Evolutionary conservation across 2,329 filamentous ascomycete genomes (phyloP).

Genomic region (Ascochyta pisi): DNA sequence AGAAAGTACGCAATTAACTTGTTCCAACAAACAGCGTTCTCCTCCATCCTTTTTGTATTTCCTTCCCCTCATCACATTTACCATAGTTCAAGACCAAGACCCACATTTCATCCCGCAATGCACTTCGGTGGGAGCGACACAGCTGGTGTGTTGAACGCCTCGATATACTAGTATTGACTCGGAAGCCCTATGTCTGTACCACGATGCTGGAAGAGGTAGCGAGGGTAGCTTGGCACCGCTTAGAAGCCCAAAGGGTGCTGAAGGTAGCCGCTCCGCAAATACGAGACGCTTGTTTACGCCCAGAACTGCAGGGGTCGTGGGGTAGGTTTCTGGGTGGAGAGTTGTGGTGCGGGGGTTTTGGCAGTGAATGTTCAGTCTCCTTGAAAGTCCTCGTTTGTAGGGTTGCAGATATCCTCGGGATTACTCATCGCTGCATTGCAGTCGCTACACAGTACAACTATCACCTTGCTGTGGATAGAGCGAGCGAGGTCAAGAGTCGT

Average conservation of each 20-base stretch:
- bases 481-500: too few species aligned
- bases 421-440: too few species aligned
- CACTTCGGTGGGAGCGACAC: not conserved
- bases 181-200: not conserved
- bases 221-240: not conserved
- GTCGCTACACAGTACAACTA: too few species aligned
- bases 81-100: not conserved
- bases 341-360: too few species aligned
- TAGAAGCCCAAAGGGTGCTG: not conserved
- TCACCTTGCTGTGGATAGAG: too few species aligned
- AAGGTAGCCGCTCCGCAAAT: not conserved
- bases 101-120: not conserved
- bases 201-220: not conserved
- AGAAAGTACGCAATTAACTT: not conserved
- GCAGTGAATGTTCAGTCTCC: too few species aligned
- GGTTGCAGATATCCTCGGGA: too few species aligned
- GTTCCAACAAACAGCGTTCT: not conserved
- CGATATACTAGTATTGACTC: not conserved
- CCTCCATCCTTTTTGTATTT: not conserved
- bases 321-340: not conserved
- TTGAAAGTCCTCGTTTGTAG: too few species aligned
- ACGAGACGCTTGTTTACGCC: not conserved
- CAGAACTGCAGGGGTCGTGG: not conserved
- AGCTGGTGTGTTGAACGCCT: not conserved
- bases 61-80: not conserved